Percentiles rank a stretch among this genome's conserved stretches.
phyloP scores from a whole-genome alignment of 2,329 filamentous ascomycete genomes.

The Colletotrichum endophyticum region DNA sequence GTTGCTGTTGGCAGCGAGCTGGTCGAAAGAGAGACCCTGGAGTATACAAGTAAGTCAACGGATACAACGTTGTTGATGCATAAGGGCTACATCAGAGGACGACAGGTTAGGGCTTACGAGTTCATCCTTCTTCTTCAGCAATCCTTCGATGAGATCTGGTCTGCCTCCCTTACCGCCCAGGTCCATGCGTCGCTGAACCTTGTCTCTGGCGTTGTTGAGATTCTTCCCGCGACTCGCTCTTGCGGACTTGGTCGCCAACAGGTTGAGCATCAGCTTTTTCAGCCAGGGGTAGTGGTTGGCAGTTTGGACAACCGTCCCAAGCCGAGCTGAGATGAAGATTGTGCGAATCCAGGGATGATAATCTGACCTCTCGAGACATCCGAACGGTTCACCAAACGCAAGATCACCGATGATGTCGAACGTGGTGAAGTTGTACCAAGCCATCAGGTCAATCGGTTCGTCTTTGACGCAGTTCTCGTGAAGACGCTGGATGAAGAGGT shows the following conservation, averaged over 20 bases:
- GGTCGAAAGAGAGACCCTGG: conserved; percentile 27
- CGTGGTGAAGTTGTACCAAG: background rate
- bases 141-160: conserved; percentile 23
- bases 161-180: background rate
- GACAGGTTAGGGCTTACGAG: background rate
- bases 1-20: conserved; percentile 14
- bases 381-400: conserved; percentile 21
- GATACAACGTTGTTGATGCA: background rate
- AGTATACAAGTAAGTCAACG: conserved; percentile 16
- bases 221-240: background rate
- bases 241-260: background rate
- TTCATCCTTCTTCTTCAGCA: conserved; percentile 18
- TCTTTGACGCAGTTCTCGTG: background rate
- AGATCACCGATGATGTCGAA: conserved; percentile 32
- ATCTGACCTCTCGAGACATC: conserved; percentile 12
- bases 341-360: conserved; percentile 14
- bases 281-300: background rate
- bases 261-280: background rate
- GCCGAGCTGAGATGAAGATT: background rate
- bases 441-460: conserved; percentile 19
- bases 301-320: background rate
- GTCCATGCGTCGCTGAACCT: conserved; percentile 14
- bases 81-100: fast-evolving
- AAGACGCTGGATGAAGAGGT: conserved; percentile 7
- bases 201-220: background rate